Base-by-base conservation (phyloP, 2,329 filamentous ascomycete species). In the Fusarium protoensiforme region DNA sequence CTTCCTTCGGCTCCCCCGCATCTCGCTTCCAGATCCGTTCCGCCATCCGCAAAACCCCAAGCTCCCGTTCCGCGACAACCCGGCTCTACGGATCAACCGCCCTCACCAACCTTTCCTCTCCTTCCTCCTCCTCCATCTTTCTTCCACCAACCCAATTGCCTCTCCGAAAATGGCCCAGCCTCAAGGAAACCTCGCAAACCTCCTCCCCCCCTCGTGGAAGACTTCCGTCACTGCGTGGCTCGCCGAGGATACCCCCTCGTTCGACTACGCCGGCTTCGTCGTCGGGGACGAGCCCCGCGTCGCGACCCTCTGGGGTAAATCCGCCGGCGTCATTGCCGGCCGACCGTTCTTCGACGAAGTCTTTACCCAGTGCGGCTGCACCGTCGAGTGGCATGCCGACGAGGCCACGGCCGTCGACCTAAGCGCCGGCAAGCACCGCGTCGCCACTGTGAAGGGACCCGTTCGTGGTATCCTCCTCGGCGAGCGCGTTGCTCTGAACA, bases 251-350 rank as follows among this genome's bases (percentile, higher is more conserved):
- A 97, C 95, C 4, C 96, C 96, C 6, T 96, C 94, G 61, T 96
- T 98, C 84, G 96, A 99, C 87, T 98, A 98, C 82, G 96, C 94
- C 78, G 96, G 96, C 69, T 99, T 97, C 83, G 96, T 99, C 8
- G 96, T 99, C 27, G 96, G 96, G 72, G 90, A 93, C 41, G 85
- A 84, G 31, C 83, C 85, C 10, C 89, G 90, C 67, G 89, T 87
- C 16, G 92, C 92, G 22, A 92, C 90, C 6, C 87, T 94, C 41
- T 92, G 89, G 84, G 90, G 88, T 69, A 94, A 93, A 81, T 91
- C 89, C n/a, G 81, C 86, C 4, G 96, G 96, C 71, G 88, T 98
- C 57, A 87, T 99, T 54, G 96, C 96, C 43, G 96, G 96, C 64
- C 90, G 96, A 5, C 96, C 96, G 3, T 99, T 99, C 86, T 95